Conservation (phyloP, 1,139 yeast species). For the Geotrichum cucujoidarum region DNA sequence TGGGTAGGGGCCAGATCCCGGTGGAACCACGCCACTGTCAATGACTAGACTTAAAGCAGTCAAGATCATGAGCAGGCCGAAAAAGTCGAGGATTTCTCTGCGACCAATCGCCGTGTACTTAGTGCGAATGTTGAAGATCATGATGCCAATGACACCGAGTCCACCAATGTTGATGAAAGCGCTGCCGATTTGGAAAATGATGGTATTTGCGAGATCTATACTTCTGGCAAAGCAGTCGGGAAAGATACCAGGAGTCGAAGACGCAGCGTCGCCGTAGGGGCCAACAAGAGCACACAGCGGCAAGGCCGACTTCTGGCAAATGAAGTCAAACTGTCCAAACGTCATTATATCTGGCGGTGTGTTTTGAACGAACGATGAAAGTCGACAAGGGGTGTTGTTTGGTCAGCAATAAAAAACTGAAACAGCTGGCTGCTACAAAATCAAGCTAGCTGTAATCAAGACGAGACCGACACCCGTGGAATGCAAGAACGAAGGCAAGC, state of each 20-base stretch:
- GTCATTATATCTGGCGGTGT: slow-evolving; percentile 22
- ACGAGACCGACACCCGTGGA: no score
- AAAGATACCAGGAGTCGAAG: slow-evolving; percentile 49
- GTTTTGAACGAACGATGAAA: neutral
- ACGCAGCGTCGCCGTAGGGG: slow-evolving; percentile 31
- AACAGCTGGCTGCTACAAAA: no score
- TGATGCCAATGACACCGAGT: slow-evolving; percentile 60
- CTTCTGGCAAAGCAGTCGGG: slow-evolving; percentile 81
- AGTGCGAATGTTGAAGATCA: slow-evolving; percentile 68
- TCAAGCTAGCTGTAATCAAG: no score
- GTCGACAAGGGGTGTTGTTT: neutral
- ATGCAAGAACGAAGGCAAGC: no score
- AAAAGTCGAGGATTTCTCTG: slow-evolving; percentile 73
- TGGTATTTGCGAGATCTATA: slow-evolving; percentile 82
- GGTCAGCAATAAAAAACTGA: neutral
- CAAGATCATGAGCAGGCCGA: slow-evolving; percentile 55
- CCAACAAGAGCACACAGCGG: slow-evolving; percentile 73
- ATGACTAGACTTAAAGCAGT: slow-evolving; percentile 66
- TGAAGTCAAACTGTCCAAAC: slow-evolving; percentile 64
- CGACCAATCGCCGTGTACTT: slow-evolving; percentile 95
- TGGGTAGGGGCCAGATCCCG: slow-evolving; percentile 67
- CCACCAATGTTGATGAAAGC: slow-evolving; percentile 77
- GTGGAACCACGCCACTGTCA: slow-evolving; percentile 91
- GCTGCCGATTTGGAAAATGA: slow-evolving; percentile 83
- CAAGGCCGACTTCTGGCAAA: slow-evolving; percentile 66